A percentile compares a stretch with the other conserved stretches of the same genome.
Evolutionary conservation across 2,329 filamentous ascomycete genomes (phyloP).

Genomic region (Sporothrix schenckii): DNA sequence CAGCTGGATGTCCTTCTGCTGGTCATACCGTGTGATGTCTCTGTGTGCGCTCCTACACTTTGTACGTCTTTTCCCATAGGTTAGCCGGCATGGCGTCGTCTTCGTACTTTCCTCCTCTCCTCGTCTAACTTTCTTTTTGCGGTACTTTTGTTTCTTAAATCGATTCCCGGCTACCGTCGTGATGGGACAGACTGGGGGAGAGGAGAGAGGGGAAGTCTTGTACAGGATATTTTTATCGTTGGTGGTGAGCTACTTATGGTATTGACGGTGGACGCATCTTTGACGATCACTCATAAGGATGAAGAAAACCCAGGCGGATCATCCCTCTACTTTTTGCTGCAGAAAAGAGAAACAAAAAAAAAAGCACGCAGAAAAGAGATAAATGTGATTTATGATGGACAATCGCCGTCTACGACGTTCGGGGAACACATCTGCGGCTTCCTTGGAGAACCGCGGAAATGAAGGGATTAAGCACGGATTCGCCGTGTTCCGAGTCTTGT

Average conservation of each 20-base stretch:
- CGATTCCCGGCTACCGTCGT: conserved; percentile 6
- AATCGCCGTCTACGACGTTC: not conserved
- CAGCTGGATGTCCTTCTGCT: not conserved
- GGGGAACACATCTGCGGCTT: not conserved
- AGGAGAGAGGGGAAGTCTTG: not conserved
- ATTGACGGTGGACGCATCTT: not conserved
- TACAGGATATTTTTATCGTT: not conserved
- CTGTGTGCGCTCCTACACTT: not conserved
- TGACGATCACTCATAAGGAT: not conserved
- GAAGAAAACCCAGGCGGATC: not conserved
- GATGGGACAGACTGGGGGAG: conserved; percentile 11
- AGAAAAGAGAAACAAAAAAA: conserved; percentile 7
- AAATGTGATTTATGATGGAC: not conserved
- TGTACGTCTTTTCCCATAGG: not conserved
- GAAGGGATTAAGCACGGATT: not conserved
- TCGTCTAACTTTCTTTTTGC: conserved; percentile 10
- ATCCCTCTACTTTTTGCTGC: not conserved
- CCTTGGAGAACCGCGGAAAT: not conserved
- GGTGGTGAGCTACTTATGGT: not conserved
- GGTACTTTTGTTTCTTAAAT: not conserved
- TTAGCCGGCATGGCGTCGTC: not conserved
- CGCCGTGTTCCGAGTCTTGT: conserved; percentile 13
- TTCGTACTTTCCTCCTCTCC: not conserved
- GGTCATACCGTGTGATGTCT: not conserved
- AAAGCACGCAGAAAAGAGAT: not conserved